Conservation (phyloP, 352 stramenopile genomes). For the Globisporangium viniferum region DNA sequence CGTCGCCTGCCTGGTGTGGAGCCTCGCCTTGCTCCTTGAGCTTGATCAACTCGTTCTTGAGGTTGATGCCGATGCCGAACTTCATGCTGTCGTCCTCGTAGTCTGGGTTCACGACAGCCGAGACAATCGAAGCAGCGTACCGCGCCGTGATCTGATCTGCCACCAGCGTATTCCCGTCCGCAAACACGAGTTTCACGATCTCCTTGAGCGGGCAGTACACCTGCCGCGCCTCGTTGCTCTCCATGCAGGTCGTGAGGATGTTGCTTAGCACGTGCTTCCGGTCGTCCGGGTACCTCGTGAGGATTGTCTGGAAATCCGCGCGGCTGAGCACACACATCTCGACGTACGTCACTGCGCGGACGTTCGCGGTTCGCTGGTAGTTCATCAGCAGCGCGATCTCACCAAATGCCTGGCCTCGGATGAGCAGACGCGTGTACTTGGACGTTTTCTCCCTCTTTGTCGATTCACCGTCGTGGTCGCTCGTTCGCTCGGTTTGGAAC, state of each 20-base stretch:
- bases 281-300: constrained; percentile 28
- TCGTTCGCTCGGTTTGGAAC: background rate
- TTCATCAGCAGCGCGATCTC: background rate
- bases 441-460: background rate
- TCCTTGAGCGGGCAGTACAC: constrained; percentile 24
- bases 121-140: constrained; percentile 21
- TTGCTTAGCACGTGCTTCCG: constrained; percentile 19
- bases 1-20: background rate
- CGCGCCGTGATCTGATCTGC: constrained; percentile 11
- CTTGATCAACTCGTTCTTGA: constrained; percentile 20
- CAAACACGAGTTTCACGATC: constrained; percentile 17
- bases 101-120: constrained; percentile 14
- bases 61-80: constrained; percentile 20
- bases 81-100: constrained; percentile 23
- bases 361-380: background rate
- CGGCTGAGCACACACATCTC: background rate
- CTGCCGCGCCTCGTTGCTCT: constrained; percentile 18
- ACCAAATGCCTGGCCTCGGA: background rate
- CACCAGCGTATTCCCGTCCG: background rate
- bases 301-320: constrained; percentile 17
- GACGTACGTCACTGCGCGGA: background rate
- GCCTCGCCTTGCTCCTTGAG: constrained; percentile 12
- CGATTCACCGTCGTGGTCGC: background rate
- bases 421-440: constrained; percentile 8
- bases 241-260: constrained; percentile 26